A percentile compares a stretch with the other conserved stretches of the same genome.
These are phyloP conservation scores for Neofusicoccum sp. DNA, from an alignment of 2,329 filamentous ascomycete species.

Conservation along the genomic window DNA sequence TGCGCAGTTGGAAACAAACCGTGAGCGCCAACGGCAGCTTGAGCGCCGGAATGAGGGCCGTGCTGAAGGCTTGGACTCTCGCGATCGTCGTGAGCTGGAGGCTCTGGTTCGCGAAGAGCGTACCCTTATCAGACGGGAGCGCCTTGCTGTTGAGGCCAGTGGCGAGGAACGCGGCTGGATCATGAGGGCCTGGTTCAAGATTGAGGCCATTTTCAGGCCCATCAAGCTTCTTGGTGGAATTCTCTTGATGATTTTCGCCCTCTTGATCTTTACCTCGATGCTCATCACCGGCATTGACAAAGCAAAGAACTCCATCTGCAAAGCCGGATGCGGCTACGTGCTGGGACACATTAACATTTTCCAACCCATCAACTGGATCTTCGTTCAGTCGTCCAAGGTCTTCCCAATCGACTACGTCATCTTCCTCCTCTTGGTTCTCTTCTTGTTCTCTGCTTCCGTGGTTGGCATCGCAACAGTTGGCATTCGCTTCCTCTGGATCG, in stretches of 20 bases:
- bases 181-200: slow-evolving; percentile 73
- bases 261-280: slow-evolving; percentile 87
- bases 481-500: slow-evolving; percentile 94
- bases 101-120: slow-evolving; percentile 85
- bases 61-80: slow-evolving; percentile 70
- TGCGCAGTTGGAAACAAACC: slow-evolving; percentile 79
- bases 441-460: slow-evolving; percentile 87
- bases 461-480: slow-evolving; percentile 82
- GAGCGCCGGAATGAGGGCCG: slow-evolving; percentile 80
- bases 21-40: slow-evolving; percentile 87
- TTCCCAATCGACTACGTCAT: slow-evolving; percentile 93
- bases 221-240: slow-evolving; percentile 85
- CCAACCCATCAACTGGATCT: slow-evolving; percentile 89
- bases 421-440: slow-evolving; percentile 77
- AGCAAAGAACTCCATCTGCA: slow-evolving; percentile 91
- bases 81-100: slow-evolving; percentile 87
- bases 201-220: slow-evolving; percentile 79
- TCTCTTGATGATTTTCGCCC: slow-evolving; percentile 68
- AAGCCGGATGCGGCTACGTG: slow-evolving; percentile 86
- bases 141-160: slow-evolving; percentile 77
- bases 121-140: slow-evolving; percentile 83
- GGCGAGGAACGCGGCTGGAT: slow-evolving; percentile 75
- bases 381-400: slow-evolving; percentile 74
- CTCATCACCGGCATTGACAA: slow-evolving; percentile 95
- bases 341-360: slow-evolving; percentile 86